Evolutionary conservation across 345 rosid genomes (phyloP), one percentile per base, ranked within the genome.

Genomic region (Corymbia maculata): DNA sequence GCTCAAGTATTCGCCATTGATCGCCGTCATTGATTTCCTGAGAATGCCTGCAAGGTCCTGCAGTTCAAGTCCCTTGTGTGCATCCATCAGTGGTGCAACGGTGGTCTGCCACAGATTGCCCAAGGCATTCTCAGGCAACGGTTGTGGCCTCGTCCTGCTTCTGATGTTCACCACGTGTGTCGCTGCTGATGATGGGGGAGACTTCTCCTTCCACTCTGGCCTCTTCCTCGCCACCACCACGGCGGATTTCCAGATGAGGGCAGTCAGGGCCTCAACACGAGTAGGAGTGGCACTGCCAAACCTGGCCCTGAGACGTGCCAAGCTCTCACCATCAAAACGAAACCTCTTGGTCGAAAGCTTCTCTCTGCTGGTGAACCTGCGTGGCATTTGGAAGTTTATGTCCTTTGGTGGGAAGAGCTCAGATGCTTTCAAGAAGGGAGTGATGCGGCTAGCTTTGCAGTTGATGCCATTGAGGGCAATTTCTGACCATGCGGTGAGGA

Each of bases 91-190:
- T 53, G 86, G 51, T 6, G 88, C 87, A 9, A 90, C 44, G 2
- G 86, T 28, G 8, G 87, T 36, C 12, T 80, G 70, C 88, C 57
- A 88, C 7, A 90, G 87, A 86, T 90, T 90, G 30, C 90, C 90
- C n/a, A 90, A 3, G 6, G 89, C 45, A 16, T 36, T 64, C 44
- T 85, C 87, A 2, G 88, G 89, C 59, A 88, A 85, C 75, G 90
- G 90, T 49, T 66, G 79, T 14, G 89, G 91, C 24, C 26, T n/a
- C 50, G 75, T 85, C 87, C 91, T 45, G 22, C 70, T 45, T 5
- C 89, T 86, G 12, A 90, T 85, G 82, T 90, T 88, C 84, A 90
- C 90, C 12, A 55, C 70, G 30, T 88, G 89, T 12, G 91, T 36
- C 42, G 21, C 84, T 17, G 79, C 55, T 15, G 90, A 90, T n/a